A percentile compares a stretch with the other conserved stretches of the same genome.
phyloP scores from a whole-genome alignment of 2,329 filamentous ascomycete genomes.

The Colletotrichum higginsianum region DNA sequence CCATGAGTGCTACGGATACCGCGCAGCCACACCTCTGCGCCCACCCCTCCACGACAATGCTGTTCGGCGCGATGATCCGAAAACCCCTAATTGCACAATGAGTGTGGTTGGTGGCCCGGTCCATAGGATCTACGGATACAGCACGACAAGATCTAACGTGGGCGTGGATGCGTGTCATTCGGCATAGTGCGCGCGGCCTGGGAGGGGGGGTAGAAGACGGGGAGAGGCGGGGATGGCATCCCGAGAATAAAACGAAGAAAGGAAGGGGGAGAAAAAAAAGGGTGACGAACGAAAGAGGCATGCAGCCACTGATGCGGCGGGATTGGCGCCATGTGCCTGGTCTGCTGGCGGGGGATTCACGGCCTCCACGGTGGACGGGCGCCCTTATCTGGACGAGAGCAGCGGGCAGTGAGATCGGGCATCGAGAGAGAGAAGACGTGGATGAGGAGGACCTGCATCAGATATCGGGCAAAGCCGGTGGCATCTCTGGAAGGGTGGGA shows the following conservation, averaged over 20 bases:
- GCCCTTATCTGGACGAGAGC: background rate
- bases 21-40: too few relatives aligned
- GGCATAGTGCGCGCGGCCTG: background rate
- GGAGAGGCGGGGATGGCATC: background rate
- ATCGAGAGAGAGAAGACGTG: constrained; percentile 22
- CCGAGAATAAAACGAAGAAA: background rate
- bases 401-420: constrained; percentile 1
- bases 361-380: background rate
- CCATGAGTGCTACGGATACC: too few relatives aligned
- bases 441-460: constrained; percentile 5
- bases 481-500: background rate
- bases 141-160: background rate
- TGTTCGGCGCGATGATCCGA: constrained; percentile 30
- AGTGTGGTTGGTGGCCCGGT: background rate
- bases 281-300: too few relatives aligned
- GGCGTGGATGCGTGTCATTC: background rate
- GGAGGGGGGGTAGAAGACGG: background rate
- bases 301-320: constrained; percentile 34
- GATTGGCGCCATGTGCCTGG: constrained; percentile 38
- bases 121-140: background rate
- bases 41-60: background rate
- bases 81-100: background rate
- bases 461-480: constrained; percentile 26
- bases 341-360: constrained; percentile 19
- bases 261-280: background rate